Evolutionary conservation across 2,329 filamentous ascomycete genomes (phyloP), one percentile per base, ranked within the genome.

Genomic region (Colletotrichum sp.): DNA sequence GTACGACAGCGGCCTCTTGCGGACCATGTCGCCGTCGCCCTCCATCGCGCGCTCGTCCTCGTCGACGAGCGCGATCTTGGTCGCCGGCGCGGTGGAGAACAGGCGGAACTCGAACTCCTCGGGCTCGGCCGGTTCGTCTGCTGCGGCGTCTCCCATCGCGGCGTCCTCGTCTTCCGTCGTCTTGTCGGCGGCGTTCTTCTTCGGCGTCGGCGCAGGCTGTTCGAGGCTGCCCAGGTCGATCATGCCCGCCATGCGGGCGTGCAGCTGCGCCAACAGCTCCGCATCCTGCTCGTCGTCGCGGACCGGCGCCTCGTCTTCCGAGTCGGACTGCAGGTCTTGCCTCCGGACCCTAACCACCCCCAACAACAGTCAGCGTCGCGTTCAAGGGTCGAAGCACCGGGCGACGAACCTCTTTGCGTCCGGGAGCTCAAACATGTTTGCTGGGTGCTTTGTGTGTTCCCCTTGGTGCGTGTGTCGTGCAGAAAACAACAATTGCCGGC

Each of bases 61-160:
- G 49, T 87, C 83, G 24, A 86, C 83, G 21, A 93, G 84, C 3
- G 92, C 82, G 21, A 93, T 87, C 74, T 88, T 92, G 68, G 87
- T 85, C 3, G 85, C 82, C 4, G 86, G 83, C 21, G 88, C 83
- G 60, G 85, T 85, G 77, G 88, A 87, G 80, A 93, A 93, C 32
- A 93, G 87, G 10, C 90, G 87, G 80, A 93, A 93, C 70, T 89
- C 86, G 78, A 92, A 92, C 68, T 88, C 87, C 64, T 88, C 85
- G 21, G 83, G 76, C 21, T 72, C 79, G 9, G 81, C 59, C 26
- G 59, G 18, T 49, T 52, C 44, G 10, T 39, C 36, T 39, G 6
- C 59, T 4, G 16, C 55, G n/a, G 30, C 77, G 12, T 77, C 80
- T 8, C 75, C 77, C 16, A 80, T 79, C 16, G 79, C 77, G 7